Evolutionary conservation across 495 filamentous ascomycete genomes (phyloP).

Genomic region (Penicillium coffeae): DNA sequence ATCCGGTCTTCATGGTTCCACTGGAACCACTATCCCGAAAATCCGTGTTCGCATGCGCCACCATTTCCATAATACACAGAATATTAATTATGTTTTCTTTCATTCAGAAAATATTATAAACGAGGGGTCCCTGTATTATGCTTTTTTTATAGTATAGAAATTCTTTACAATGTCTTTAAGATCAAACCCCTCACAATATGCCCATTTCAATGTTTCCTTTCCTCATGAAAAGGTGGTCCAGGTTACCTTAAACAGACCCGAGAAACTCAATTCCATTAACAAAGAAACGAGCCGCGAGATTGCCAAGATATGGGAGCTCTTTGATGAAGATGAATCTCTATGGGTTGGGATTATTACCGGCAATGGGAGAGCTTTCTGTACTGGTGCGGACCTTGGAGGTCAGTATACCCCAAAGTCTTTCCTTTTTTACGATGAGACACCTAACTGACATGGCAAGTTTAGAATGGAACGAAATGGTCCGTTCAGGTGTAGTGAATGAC

Average conservation of each 20-base stretch:
- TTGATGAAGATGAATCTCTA: constrained; percentile 49
- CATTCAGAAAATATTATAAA: no score
- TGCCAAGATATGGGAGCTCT: constrained; percentile 45
- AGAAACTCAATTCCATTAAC: constrained; percentile 48
- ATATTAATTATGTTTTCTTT: no score
- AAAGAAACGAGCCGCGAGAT: constrained; percentile 46
- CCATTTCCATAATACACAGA: no score
- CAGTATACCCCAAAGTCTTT: neutral
- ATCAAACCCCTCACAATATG: constrained; percentile 13
- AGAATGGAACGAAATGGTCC: constrained; percentile 42
- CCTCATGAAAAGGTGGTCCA: constrained; percentile 39
- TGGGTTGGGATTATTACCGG: constrained; percentile 55
- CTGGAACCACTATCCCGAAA: no score
- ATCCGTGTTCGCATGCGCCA: no score
- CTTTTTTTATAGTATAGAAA: neutral
- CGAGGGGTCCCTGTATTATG: no score
- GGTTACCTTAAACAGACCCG: constrained; percentile 41
- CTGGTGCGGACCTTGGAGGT: constrained; percentile 53
- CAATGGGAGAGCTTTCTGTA: constrained; percentile 52
- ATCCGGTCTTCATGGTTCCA: no score
- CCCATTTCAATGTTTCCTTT: constrained; percentile 36
- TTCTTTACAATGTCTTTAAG: constrained; percentile 24
- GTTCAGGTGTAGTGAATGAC: constrained; percentile 33
- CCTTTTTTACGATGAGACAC: neutral
- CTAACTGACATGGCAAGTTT: constrained; percentile 1